Base-by-base conservation (phyloP, 805 yeast genomes). In the Yamadazyma ubonensis region DNA sequence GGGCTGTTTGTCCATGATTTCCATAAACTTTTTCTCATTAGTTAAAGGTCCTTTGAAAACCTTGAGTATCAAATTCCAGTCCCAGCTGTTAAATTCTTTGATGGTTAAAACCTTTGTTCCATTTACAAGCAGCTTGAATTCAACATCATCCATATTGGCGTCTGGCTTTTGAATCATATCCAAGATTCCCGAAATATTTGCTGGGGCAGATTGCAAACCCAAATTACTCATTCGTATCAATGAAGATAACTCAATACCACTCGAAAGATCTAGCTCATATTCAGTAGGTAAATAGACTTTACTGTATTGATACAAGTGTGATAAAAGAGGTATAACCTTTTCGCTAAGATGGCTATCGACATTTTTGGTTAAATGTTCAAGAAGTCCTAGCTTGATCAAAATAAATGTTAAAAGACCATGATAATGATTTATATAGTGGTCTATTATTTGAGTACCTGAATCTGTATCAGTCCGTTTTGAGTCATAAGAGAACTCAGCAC, bases 1-100 rank as follows among this genome's bases (percentile, higher is more conserved):
- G 0, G 97, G 88, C 2, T 83, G 81, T 50, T 75, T 79, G 32
- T 69, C 73, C 25, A 80, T 71, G 1, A 84, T 67, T 41, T 91
- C 98, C 22, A 88, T 95, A 30, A 93, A 70, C 35, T 87, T 68
- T 47, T 70, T 77, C 0, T 86, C 82, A 51, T 78, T 82, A 42
- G 77, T 60, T n/a, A 93, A 61, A 0, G 97, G 96, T 0, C 96
- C 96, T 49, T 76, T 82, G 50, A 88, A 74, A n/a, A 93, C 63
- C 42, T 80, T 84, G 12, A 76, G 65, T 0, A 93, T 67, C 1
- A 81, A 65, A 18, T 73, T 76, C 96, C 97, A 90, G 53, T 89
- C 81, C 99, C 99, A 93, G 36, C 78, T 79, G 1, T 79, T 67
- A 54, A 73, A 89, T 39, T 82, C 86, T 54, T 91, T 93, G 0